Base-by-base conservation (phyloP, 2,329 filamentous ascomycete genomes). In the Ascochyta pisi region DNA sequence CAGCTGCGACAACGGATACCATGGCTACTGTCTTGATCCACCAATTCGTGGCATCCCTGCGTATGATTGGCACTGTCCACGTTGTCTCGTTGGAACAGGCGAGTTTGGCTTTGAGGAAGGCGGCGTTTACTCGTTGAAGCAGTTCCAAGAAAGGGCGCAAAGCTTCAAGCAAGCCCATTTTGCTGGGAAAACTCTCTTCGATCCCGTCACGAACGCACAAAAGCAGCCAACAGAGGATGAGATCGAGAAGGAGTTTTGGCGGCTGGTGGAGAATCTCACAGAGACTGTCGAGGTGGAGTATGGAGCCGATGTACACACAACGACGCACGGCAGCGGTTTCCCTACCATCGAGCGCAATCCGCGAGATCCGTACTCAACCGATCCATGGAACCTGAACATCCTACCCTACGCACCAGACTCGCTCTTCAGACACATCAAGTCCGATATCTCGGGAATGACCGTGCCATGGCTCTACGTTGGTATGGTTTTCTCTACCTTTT, bases 401-500 rank as follows among this genome's bases (percentile, higher is more conserved):
- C 83, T 98, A 57, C 95, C 95, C 0, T 86, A 98, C 48, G 89
- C 96, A 63, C 87, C 89, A 1, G 94, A 98, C 48, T 97, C 93
- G 43, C 81, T 99, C 1, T 99, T 99, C 80, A 86, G 94, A 44
- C 91, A 99, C 67, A 98, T 99, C 81, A 98, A 98, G 75, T 92
- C 94, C 0, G 95, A 99, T 71, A 96, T 99, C 49, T 98, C 95
- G 2, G 95, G 95, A 34, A 99, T 99, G 95, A 99, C 95, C 0
- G 94, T 99, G 7, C 95, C 95, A 0, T 99, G 95, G 95, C 87
- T 99, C 3, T 99, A 99, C 71, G 95, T 99, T 4, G 95, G 95
- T 59, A 99, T 99, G 95, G 96, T 96, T 35, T 99, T 99, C 74
- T 99, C 95, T 0, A 98, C 95, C 0, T 99, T 99, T 71, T 99